Evolutionary conservation across 176 grass and related monocot genomes (phyloP).

Genomic region (Avena eriantha): DNA sequence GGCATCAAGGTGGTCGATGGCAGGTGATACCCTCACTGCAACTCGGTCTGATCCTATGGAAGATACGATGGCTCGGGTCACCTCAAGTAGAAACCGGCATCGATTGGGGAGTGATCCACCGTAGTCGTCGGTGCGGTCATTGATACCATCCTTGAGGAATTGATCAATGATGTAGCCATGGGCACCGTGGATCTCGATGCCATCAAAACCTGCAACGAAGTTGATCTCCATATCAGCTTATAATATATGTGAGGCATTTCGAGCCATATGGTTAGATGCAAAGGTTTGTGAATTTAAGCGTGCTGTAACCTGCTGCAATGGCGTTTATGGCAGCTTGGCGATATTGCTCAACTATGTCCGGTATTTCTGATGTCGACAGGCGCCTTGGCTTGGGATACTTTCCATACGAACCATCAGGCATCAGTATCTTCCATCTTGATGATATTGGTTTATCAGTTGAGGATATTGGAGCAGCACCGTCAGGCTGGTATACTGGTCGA

Average conservation of each 20-base stretch:
- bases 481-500: slow-evolving; percentile 83
- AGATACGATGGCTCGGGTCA: slow-evolving; percentile 62
- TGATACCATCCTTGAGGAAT: slow-evolving; percentile 95
- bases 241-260: background rate
- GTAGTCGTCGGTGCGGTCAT: slow-evolving; percentile 77
- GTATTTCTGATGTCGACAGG: slow-evolving; percentile 64
- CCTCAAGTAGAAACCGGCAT: slow-evolving; percentile 73
- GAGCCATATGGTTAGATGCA: background rate
- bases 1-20: slow-evolving; percentile 92
- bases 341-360: slow-evolving; percentile 80
- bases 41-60: slow-evolving; percentile 71
- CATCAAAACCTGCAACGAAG: slow-evolving; percentile 73
- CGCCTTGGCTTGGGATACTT: slow-evolving; percentile 64
- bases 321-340: slow-evolving; percentile 73
- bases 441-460: slow-evolving; percentile 90
- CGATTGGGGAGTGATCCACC: slow-evolving; percentile 86
- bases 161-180: slow-evolving; percentile 95
- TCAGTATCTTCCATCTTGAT: slow-evolving; percentile 77
- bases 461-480: slow-evolving; percentile 74
- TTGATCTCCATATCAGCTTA: slow-evolving; percentile 6
- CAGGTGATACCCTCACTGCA: slow-evolving; percentile 80
- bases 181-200: slow-evolving; percentile 93
- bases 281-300: background rate
- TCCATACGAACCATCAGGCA: slow-evolving; percentile 85
- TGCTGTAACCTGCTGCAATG: slow-evolving; percentile 74